These are phyloP conservation scores for Dillenia turbinata DNA, from an alignment of 164 flowering plant genomes.

Conservation along the genomic window DNA sequence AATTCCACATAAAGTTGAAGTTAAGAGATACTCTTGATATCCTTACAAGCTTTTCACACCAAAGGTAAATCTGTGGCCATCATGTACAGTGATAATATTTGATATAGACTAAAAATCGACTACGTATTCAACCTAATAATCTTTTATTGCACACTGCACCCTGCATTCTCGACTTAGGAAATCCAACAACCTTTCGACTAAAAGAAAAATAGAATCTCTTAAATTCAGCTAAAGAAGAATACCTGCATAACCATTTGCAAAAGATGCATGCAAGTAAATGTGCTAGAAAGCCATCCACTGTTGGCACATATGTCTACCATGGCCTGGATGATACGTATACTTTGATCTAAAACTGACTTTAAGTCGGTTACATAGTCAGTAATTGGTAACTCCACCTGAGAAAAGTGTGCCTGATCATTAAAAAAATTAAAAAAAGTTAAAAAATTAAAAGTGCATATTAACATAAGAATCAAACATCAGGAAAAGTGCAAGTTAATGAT, in stretches of 20 bases:
- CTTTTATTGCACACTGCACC: too few relatives aligned
- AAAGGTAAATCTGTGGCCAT: too few relatives aligned
- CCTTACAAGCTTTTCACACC: too few relatives aligned
- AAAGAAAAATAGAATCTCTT: not conserved
- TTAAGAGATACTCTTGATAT: too few relatives aligned
- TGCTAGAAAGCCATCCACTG: constrained; percentile 96
- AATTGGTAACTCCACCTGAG: constrained; percentile 83
- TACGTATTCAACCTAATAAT: too few relatives aligned
- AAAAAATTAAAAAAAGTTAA: not conserved
- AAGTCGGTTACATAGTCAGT: constrained; percentile 93
- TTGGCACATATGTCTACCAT: constrained; percentile 99
- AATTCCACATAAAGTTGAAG: too few relatives aligned
- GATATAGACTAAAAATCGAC: too few relatives aligned
- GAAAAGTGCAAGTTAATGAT: not conserved
- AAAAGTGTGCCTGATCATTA: constrained; percentile 80
- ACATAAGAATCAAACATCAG: not conserved
- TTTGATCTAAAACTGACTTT: constrained; percentile 96
- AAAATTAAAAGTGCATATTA: not conserved
- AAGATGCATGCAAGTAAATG: constrained; percentile 91
- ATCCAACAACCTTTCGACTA: not conserved
- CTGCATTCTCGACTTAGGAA: too few relatives aligned
- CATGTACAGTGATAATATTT: too few relatives aligned
- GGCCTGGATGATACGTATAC: constrained; percentile 96
- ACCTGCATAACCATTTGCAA: constrained; percentile 99
- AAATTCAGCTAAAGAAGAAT: constrained; percentile 3